Percentiles rank a stretch among this genome's conserved stretches.
Conservation (phyloP, 2,329 filamentous ascomycete genomes). For the Colletotrichum liaoningense region DNA sequence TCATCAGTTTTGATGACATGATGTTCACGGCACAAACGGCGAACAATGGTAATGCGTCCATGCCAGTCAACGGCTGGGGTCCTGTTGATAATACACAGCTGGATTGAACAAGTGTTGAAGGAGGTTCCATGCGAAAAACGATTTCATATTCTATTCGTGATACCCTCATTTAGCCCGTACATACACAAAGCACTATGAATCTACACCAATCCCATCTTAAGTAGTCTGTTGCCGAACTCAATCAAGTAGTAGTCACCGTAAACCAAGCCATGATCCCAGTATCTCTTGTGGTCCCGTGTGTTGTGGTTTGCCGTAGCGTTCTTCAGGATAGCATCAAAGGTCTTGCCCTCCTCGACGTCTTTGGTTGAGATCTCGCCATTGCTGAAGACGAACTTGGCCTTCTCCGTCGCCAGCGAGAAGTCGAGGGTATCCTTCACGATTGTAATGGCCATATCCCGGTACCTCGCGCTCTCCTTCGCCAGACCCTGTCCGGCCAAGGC, state of each 20-base stretch:
- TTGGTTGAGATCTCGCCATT: background rate
- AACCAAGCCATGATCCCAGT: constrained; percentile 55
- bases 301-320: constrained; percentile 51
- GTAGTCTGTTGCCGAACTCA: constrained; percentile 57
- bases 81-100: constrained; percentile 19
- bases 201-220: constrained; percentile 45
- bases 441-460: constrained; percentile 41
- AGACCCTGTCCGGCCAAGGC: constrained; percentile 40
- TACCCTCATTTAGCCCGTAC: constrained; percentile 2
- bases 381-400: constrained; percentile 27
- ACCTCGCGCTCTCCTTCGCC: constrained; percentile 37
- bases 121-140: background rate
- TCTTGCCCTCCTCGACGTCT: constrained; percentile 31
- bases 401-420: constrained; percentile 40
- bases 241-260: constrained; percentile 63
- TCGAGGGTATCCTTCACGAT: constrained; percentile 46
- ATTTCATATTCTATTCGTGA: constrained; percentile 20
- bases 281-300: constrained; percentile 43
- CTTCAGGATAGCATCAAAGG: constrained; percentile 47
- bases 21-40: constrained; percentile 42
- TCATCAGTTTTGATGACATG: constrained; percentile 50
- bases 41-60: background rate
- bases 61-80: constrained; percentile 26
- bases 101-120: background rate
- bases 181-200: background rate